These are phyloP conservation scores for Epithele typhae DNA, from an alignment of 768 basidiomycete genomes.

Conservation along the genomic window DNA sequence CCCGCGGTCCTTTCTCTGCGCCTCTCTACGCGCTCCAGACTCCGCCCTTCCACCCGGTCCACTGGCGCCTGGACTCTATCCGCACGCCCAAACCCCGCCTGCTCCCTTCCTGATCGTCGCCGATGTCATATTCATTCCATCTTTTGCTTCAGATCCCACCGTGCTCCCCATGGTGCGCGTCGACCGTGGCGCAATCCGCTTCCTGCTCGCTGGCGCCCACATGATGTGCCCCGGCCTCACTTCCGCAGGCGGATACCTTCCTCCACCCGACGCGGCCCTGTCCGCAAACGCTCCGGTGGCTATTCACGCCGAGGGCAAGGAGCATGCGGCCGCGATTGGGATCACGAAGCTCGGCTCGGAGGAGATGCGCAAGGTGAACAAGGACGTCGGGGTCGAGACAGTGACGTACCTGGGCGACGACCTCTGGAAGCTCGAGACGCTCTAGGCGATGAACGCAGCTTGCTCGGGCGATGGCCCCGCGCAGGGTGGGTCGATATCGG, in stretches of 20 bases:
- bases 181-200: constrained; percentile 97
- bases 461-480: no score
- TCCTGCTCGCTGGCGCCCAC: constrained; percentile 87
- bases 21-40: neutral
- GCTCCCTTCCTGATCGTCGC: no score
- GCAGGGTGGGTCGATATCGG: no score
- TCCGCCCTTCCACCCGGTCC: neutral
- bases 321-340: constrained; percentile 85
- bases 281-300: constrained; percentile 78
- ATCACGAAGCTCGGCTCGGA: constrained; percentile 79
- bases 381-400: constrained; percentile 73
- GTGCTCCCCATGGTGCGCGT: constrained; percentile 85
- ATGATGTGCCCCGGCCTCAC: constrained; percentile 99
- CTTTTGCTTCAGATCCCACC: constrained; percentile 65
- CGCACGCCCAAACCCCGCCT: no score
- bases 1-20: neutral
- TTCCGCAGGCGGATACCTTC: constrained; percentile 85
- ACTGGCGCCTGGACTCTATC: no score
- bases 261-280: constrained; percentile 63
- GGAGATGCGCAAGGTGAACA: constrained; percentile 87
- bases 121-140: neutral
- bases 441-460: no score
- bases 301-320: constrained; percentile 94
- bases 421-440: constrained; percentile 65
- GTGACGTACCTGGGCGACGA: constrained; percentile 87